Conservation (phyloP, 208 protist species). For the Wallacemonas sp. region DNA sequence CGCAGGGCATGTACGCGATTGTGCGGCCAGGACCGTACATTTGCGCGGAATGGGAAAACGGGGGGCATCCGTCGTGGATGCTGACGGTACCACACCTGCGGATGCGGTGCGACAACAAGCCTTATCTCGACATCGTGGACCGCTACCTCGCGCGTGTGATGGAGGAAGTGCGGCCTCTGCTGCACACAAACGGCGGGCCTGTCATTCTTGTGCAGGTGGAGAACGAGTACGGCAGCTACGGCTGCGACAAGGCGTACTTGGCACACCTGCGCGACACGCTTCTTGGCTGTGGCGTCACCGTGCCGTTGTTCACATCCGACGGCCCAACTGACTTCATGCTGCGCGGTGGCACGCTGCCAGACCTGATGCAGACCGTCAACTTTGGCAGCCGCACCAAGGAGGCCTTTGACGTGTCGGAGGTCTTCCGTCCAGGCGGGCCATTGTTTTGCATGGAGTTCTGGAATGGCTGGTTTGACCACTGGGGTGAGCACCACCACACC, state of each 20-base stretch:
- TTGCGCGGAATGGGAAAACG: constrained; percentile 9
- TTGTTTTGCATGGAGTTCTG: constrained; percentile 13
- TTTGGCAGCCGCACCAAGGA: constrained; percentile 1
- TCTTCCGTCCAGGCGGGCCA: not conserved
- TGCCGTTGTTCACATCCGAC: constrained; percentile 61
- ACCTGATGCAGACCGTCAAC: constrained; percentile 62
- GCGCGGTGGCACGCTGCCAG: constrained; percentile 92
- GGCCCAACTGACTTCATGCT: constrained; percentile 48
- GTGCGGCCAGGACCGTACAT: constrained; percentile 8
- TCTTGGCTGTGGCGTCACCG: constrained; percentile 78
- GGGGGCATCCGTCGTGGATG: constrained; percentile 8
- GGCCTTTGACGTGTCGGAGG: not conserved
- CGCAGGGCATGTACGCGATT: constrained; percentile 11
- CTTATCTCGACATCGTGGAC: constrained; percentile 7
- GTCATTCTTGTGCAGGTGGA: constrained; percentile 85
- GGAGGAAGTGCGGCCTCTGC: constrained; percentile 25
- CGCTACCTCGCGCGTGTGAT: constrained; percentile 8
- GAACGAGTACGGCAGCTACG: constrained; percentile 35
- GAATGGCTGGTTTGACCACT: constrained; percentile 13
- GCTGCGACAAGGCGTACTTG: constrained; percentile 9
- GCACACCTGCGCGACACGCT: constrained; percentile 19
- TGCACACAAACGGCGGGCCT: constrained; percentile 83
- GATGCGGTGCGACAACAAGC: constrained; percentile 6
- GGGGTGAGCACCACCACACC: constrained; percentile 11
- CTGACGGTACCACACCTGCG: constrained; percentile 1